Evolutionary conservation across 768 basidiomycete genomes (phyloP).

Genomic region (Lentinula boryana): DNA sequence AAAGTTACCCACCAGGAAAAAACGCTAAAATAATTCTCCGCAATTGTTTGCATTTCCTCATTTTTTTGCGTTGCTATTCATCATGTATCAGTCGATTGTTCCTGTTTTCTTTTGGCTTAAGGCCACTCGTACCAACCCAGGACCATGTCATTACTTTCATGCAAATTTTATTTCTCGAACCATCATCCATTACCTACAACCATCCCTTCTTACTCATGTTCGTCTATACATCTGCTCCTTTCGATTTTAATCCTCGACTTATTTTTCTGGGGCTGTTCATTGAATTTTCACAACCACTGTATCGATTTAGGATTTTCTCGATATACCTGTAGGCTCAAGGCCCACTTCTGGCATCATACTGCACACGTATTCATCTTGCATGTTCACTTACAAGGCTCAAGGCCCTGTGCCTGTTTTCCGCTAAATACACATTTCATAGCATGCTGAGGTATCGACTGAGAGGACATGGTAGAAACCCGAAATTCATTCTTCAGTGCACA

Average conservation of each 20-base stretch:
- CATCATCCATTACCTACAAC: background rate
- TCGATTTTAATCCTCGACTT: background rate
- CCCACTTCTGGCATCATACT: conserved; percentile 3
- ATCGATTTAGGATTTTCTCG: conserved; percentile 7
- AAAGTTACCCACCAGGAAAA: conserved; percentile 47
- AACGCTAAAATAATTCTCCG: background rate
- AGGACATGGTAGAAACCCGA: too few relatives aligned
- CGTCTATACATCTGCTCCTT: background rate
- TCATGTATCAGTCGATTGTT: background rate
- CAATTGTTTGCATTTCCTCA: background rate
- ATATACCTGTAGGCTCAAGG: conserved; percentile 7
- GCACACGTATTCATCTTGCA: background rate
- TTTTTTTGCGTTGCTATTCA: background rate
- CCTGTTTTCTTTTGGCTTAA: background rate
- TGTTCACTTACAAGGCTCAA: conserved; percentile 2
- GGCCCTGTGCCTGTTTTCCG: background rate
- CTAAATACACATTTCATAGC: background rate
- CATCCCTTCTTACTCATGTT: too few relatives aligned
- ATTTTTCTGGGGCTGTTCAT: background rate
- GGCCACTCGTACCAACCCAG: background rate
- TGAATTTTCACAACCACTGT: background rate
- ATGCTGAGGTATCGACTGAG: background rate
- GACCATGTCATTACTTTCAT: background rate
- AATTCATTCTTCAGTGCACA: too few relatives aligned
- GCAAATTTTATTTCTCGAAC: background rate